These are phyloP conservation scores for Colletotrichum agaves DNA, from an alignment of 2,329 filamentous ascomycete species.

Conservation along the genomic window DNA sequence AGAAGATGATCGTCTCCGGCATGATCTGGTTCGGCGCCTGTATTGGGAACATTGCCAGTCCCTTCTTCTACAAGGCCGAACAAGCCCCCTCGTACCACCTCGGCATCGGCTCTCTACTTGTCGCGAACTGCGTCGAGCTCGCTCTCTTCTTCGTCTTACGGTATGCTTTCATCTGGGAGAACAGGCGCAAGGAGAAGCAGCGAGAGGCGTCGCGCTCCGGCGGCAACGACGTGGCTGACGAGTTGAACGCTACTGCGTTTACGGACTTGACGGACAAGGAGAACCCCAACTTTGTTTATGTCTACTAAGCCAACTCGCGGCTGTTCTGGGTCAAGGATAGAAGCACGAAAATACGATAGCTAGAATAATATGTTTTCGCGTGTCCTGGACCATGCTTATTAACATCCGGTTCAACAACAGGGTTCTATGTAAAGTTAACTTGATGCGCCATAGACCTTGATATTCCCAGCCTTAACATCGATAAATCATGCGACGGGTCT, in stretches of 20 bases:
- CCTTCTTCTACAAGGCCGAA: constrained; percentile 69
- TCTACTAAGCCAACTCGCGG: constrained; percentile 45
- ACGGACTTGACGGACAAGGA: constrained; percentile 55
- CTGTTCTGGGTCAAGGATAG: no score
- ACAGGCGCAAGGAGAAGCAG: constrained; percentile 50
- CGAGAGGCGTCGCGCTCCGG: constrained; percentile 45
- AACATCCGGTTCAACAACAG: no score
- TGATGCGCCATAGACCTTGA: not conserved
- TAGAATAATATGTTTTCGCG: no score
- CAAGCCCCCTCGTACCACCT: constrained; percentile 57
- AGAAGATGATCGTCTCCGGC: constrained; percentile 72
- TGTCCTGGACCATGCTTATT: no score
- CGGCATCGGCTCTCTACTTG: constrained; percentile 55
- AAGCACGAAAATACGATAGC: no score
- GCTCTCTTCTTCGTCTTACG: constrained; percentile 52
- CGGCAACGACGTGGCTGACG: constrained; percentile 40
- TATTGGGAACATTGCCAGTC: constrained; percentile 69
- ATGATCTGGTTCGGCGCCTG: constrained; percentile 70
- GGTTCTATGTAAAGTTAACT: no score
- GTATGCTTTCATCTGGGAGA: constrained; percentile 52
- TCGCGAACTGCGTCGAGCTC: constrained; percentile 53
- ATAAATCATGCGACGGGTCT: not conserved
- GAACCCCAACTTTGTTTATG: constrained; percentile 55
- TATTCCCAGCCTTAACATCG: no score
- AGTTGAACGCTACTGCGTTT: constrained; percentile 53